Evolutionary conservation across 73 alveolate species (phyloP), one percentile per base, ranked within the genome.

Genomic region (Durusdinium trenchii): DNA sequence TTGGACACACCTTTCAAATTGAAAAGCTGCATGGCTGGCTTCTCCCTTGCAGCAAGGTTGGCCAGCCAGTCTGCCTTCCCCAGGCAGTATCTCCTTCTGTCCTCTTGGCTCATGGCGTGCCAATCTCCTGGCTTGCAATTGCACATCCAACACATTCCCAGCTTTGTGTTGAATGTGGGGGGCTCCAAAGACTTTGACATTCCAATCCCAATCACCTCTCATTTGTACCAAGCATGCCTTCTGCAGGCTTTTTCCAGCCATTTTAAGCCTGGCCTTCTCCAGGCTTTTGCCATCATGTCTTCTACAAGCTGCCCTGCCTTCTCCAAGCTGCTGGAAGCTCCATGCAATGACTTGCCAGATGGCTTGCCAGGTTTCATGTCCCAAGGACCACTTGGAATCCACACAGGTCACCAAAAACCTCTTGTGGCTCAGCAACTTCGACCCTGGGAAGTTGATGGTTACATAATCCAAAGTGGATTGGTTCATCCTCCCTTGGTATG

Each of bases 161-260:
- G 9, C 32, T 47, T 32, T 47, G 28, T 51, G 23, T 90, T 90
- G 4, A 30, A 46, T 0, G 47, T 30, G 7, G 97, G 87, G n/a
- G 36, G n/a, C 38, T 1, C 76, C 71, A 30, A 9, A 90, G 54
- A 52, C 64, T 46, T 69, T 90, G 71, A 16, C 4, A 52, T 46
- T 64, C 97, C 97, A 90, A 50, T 90, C 97, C 97, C 97, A 90
- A 50, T 90, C 97, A 20, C 60, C 36, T n/a, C 97, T 46, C 76
- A 69, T 2, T 51, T 87, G 52, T 5, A 46, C 43, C 86, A 43
- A 42, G 36, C 84, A 38, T 43, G 60, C 71, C 51, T 47, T 38
- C n/a, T 20, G 73, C 97, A 42, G 97, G 75, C 52, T 16, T 46
- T 30, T 35, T 28, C n/a, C n/a, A n/a, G n/a, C n/a, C n/a, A n/a